phyloP scores from a whole-genome alignment of 176 grass and related monocot species.

The Musa itinerans region DNA sequence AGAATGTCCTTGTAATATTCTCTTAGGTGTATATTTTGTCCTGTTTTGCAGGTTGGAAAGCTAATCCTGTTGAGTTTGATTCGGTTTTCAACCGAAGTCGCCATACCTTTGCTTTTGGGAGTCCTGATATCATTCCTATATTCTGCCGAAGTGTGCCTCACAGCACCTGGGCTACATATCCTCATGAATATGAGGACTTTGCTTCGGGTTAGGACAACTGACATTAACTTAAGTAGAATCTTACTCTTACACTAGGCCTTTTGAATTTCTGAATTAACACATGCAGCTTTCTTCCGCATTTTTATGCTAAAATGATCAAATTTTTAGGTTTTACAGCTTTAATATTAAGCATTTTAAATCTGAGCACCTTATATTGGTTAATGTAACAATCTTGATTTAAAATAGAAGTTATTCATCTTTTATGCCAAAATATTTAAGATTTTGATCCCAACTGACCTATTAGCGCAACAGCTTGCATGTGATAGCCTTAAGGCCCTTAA shows the following conservation, averaged over 20 bases:
- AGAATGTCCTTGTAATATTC: not conserved
- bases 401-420: too few relatives aligned
- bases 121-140: constrained; percentile 93
- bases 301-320: not conserved
- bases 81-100: constrained; percentile 84
- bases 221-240: not conserved
- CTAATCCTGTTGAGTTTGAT: constrained; percentile 96
- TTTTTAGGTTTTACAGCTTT: too few relatives aligned
- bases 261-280: too few relatives aligned
- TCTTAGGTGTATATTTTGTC: not conserved
- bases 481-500: too few relatives aligned
- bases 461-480: too few relatives aligned
- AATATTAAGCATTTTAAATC: too few relatives aligned
- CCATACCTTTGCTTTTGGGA: constrained; percentile 69
- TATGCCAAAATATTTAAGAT: too few relatives aligned
- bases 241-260: not conserved
- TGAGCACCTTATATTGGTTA: too few relatives aligned
- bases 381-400: too few relatives aligned
- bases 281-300: not conserved
- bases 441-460: too few relatives aligned
- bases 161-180: constrained; percentile 73
- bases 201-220: constrained; percentile 56
- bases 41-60: constrained; percentile 69
- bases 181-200: constrained; percentile 84
- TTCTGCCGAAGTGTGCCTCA: constrained; percentile 73